Evolutionary conservation across 768 basidiomycete genomes (phyloP).

Genomic region (Pulveroboletus sp.): DNA sequence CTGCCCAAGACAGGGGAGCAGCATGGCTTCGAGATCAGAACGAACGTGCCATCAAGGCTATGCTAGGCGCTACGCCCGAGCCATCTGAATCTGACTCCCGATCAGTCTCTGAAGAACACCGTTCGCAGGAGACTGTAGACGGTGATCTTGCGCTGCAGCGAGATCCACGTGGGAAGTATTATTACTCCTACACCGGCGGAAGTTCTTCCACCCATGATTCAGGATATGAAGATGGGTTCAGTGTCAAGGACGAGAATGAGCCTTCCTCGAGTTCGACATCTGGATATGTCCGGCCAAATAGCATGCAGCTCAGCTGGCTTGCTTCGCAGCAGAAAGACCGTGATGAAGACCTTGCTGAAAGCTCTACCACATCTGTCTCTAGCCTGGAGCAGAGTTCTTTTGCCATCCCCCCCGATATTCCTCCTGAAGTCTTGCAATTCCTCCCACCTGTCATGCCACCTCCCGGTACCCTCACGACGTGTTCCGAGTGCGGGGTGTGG

Average conservation of each 20-base stretch:
- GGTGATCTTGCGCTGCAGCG: slow-evolving; percentile 66
- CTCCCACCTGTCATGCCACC: slow-evolving; percentile 47
- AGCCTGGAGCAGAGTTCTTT: slow-evolving; percentile 14
- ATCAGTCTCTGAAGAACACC: slow-evolving; percentile 35
- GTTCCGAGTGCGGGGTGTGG: slow-evolving; percentile 72
- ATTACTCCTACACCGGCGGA: slow-evolving; percentile 62
- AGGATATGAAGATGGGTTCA: slow-evolving; percentile 47
- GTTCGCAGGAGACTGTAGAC: slow-evolving; percentile 39
- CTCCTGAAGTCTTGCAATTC: slow-evolving; percentile 50
- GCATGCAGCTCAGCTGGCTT: slow-evolving; percentile 64
- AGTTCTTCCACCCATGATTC: slow-evolving; percentile 50
- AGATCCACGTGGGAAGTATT: slow-evolving; percentile 66
- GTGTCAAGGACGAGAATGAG: slow-evolving; percentile 31
- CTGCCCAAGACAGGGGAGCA: slow-evolving; percentile 62
- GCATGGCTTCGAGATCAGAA: slow-evolving; percentile 85
- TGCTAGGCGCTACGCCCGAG: slow-evolving; percentile 53
- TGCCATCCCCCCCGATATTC: slow-evolving; percentile 35
- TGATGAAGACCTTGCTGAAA: slow-evolving; percentile 16
- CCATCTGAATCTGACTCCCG: slow-evolving; percentile 53
- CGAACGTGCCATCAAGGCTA: slow-evolving; percentile 54
- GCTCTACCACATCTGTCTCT: slow-evolving; percentile 13
- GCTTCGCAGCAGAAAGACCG: slow-evolving; percentile 44
- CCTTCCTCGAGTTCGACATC: slow-evolving; percentile 23
- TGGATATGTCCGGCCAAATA: slow-evolving; percentile 50
- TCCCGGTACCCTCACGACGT: slow-evolving; percentile 64